Evolutionary conservation across 257 asterid species (phyloP), one percentile per base, ranked within the genome.

Genomic region (Pogostemon cablin): DNA sequence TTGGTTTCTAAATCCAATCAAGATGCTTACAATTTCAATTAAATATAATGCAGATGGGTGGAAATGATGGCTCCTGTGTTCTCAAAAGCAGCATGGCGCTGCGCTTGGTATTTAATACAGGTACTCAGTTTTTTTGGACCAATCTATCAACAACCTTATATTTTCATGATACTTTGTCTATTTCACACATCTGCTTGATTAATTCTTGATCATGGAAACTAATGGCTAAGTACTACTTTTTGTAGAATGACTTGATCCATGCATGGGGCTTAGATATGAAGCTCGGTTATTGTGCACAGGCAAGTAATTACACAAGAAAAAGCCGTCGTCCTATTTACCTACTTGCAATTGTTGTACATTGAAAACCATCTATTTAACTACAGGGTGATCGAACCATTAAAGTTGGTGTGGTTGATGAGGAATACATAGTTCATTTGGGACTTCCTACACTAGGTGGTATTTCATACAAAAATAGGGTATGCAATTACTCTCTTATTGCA

Each of bases 21-120:
- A 49, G 55, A 48, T 68, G 43, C 66, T 41, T 40, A 62, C 6
- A 0, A 2, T 48, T 53, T 65, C 35, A 3, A 35, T 25, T 60
- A 7, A 44, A n/a, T 62, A 9, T 10, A 39, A 7, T 80, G 81
- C 80, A 93, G 98, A 44, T 93, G 98, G 98, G 98, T 90, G 63
- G 98, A 93, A 80, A 86, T 93, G 98, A 93, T 93, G 98, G 98
- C 98, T 63, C 98, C 98, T 0, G 98, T 90, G 41, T 93, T 90
- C 79, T 87, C 98, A 2, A 83, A 78, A 76, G 93, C 91, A 7
- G 96, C 98, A 43, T 93, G 98, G 98, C 96, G 92, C 65, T 93
- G 98, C 76, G 85, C 84, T 40, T 93, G 98, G 98, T 81, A 82
- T 73, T 82, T 93, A 90, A 75, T 93, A 73, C 98, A 93, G 97